Base-by-base conservation (phyloP, 129 eudicot genomes). In the Artemisia tridentata region DNA sequence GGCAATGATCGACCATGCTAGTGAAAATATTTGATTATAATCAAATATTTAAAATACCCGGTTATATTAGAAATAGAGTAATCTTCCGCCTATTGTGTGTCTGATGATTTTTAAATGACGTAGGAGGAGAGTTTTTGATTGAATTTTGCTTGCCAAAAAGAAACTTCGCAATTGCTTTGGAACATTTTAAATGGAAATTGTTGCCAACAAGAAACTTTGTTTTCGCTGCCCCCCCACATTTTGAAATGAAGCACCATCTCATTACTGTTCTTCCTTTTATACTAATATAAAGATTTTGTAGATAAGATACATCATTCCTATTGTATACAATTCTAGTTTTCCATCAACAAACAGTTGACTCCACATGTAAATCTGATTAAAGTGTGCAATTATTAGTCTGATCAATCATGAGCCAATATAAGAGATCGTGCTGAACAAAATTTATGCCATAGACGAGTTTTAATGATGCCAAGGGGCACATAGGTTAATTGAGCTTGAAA, bases 311-410 rank as follows among this genome's bases (percentile, higher is more conserved):
- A 15, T n/a, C 45, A 10, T 17, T 7, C 45, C 10, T 43, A 19
- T 34, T 43, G 47, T 41, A 4, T 41, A 56, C 18, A n/a, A 12
- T 59, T 59, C 20, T 46, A 10, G 25, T 56, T 43, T 15, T 23
- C 16, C 25, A 47, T 56, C 12, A 10, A 71, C 67, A 7, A 41
- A 7, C 11, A 43, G 16, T 8, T 4, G 57, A 43, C 58, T 46
- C 57, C 47, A 16, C 25, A 15, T 71, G 59, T 72, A 72, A 38
- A 20, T 59, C 45, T 21, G 34, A 47, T 57, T 57, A 7, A 46
- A 11, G 46, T 46, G 47, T 62, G 45, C 0, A 10, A 45, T 57
- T n/a, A 15, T 71, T 71, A 21, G 59, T 71, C 56, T 65, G 43
- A 21, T 57, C 47, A 10, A 58, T 58, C 59, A 47, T 72, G 68